phyloP scores from a whole-genome alignment of 768 basidiomycete genomes.

The Naganishia kalamii region DNA sequence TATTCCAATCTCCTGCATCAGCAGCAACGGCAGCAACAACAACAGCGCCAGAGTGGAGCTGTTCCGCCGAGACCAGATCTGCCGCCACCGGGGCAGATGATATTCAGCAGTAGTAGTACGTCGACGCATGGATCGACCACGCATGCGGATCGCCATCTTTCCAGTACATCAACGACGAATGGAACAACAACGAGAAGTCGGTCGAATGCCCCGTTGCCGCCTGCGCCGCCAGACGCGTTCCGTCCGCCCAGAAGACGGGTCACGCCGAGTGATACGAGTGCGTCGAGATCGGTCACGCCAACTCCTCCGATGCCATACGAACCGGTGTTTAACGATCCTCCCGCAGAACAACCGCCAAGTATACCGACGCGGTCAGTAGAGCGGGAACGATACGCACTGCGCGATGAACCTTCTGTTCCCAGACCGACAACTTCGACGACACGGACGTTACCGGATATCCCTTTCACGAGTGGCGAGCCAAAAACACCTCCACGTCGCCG shows the following conservation, averaged over 20 bases:
- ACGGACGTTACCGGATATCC: not conserved
- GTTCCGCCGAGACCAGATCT: constrained; percentile 7
- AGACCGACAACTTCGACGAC: not conserved
- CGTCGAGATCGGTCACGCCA: constrained; percentile 16
- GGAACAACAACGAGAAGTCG: not conserved
- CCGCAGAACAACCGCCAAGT: not conserved
- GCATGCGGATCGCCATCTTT: not conserved
- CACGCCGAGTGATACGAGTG: constrained; percentile 15
- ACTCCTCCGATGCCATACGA: constrained; percentile 26
- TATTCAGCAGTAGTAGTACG: not conserved
- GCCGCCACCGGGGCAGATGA: constrained; percentile 1
- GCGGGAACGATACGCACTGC: constrained; percentile 2
- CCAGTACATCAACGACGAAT: not conserved
- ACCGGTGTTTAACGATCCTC: not conserved
- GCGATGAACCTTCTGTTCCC: constrained; percentile 1
- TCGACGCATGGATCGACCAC: constrained; percentile 22
- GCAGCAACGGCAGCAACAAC: constrained; percentile 12
- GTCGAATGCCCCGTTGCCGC: constrained; percentile 29
- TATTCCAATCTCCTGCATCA: not conserved
- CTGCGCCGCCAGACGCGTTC: constrained; percentile 47
- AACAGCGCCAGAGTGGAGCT: not conserved
- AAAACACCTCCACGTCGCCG: constrained; percentile 7
- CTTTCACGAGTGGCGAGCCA: not conserved
- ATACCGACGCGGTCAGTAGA: not conserved
- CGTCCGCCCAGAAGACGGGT: constrained; percentile 36